Base-by-base conservation (phyloP, 2,329 filamentous ascomycete species). In the Colletotrichum sp. region DNA sequence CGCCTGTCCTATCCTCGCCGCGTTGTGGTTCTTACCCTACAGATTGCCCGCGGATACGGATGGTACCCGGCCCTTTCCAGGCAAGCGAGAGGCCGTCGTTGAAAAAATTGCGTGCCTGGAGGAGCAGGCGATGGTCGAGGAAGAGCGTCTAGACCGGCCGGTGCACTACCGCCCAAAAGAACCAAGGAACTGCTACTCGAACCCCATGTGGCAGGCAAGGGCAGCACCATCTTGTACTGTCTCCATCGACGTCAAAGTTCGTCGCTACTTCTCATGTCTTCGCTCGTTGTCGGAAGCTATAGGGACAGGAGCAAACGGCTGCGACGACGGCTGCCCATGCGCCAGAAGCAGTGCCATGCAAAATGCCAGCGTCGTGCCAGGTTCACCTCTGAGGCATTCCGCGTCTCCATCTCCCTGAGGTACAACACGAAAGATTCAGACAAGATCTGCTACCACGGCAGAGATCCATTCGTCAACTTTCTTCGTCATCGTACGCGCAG, bases 401-500 rank as follows among this genome's bases (percentile, higher is more conserved):
- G 16, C 15, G 52, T 63, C 68, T 63, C 36, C 36, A 22, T 22
- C 24, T 39, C 13, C 28, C 55, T 68, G n/a, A 22, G 10, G 44
- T 52, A 52, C n/a, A 13, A 7, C 36, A 22, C 26, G 8, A 44
- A 44, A 36, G 44, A 68, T 64, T 68, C 24, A 52, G n/a, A 36
- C 63, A 68, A 57, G 26, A 44, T 76, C 74, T 73, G 26, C 48
- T 68, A 39, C 65, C 24, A 30, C 30, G 15, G 18, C 62, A 26
- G 22, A 57, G 59, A 71, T 71, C 30, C 32, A 63, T 68, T 34
- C 64, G 65, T 48, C 36, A 30, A 62, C 24, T 30, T 68, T 30
- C 13, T 69, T 74, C 70, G 64, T 72, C 73, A 68, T 75, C 62
- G 28, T 34, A 76, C 34, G 48, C 59, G 59, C 57, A 68, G 65